Conservation (phyloP, 768 basidiomycete species). For the Phylloporus arenicola region DNA sequence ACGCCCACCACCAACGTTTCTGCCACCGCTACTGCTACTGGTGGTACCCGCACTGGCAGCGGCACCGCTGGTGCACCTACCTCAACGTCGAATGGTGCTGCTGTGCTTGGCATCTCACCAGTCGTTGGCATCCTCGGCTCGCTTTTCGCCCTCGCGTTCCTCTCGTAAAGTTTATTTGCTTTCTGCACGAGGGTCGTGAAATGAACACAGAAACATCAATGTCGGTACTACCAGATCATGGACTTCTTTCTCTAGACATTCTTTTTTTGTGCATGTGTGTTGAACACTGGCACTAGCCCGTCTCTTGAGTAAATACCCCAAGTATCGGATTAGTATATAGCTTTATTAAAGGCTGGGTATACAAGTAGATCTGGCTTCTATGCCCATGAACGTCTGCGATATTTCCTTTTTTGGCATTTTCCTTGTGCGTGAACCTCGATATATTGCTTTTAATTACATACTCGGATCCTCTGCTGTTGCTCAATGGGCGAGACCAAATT, state of each 20-base stretch:
- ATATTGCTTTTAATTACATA: too few relatives aligned
- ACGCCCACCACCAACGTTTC: neutral
- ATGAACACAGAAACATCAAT: neutral
- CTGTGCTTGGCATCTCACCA: slow-evolving; percentile 28
- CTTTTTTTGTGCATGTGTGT: slow-evolving; percentile 15
- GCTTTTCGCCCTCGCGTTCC: slow-evolving; percentile 34
- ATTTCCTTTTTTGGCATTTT: too few relatives aligned
- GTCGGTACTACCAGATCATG: slow-evolving; percentile 1
- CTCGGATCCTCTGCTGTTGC: too few relatives aligned
- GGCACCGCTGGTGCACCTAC: slow-evolving; percentile 8
- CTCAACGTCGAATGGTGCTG: slow-evolving; percentile 17
- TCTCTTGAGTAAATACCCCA: slow-evolving; percentile 17
- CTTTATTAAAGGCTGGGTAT: neutral
- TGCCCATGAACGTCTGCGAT: too few relatives aligned
- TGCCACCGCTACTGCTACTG: neutral
- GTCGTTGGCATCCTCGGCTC: slow-evolving; percentile 32
- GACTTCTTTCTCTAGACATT: slow-evolving; percentile 3
- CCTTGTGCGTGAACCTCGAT: too few relatives aligned
- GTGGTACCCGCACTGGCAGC: neutral
- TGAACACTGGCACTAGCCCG: slow-evolving; percentile 21
- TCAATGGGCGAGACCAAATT: too few relatives aligned
- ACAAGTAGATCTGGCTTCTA: too few relatives aligned
- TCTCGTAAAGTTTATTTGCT: slow-evolving; percentile 25
- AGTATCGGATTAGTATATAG: slow-evolving; percentile 8
- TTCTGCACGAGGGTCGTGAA: slow-evolving; percentile 2